Percentiles rank a stretch among this genome's conserved stretches.
These are phyloP conservation scores for Cicer pinnatifidum DNA, from an alignment of 306 rosid genomes.

Conservation along the genomic window DNA sequence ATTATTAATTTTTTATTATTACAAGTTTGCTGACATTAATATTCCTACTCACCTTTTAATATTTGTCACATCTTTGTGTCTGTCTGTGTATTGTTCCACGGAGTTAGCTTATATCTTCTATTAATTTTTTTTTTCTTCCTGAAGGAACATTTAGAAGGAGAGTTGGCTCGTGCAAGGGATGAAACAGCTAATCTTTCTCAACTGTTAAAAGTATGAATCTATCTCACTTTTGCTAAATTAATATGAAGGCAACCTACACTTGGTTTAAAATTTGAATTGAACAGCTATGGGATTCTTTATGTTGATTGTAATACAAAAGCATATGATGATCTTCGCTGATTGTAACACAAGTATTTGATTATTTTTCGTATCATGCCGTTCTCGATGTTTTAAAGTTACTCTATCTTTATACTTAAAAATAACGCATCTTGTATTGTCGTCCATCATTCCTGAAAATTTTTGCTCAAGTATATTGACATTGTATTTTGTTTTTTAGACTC, in stretches of 20 bases:
- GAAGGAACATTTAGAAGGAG: conserved; percentile 88
- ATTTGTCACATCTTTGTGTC: neutral
- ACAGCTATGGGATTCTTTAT: conserved; percentile 15
- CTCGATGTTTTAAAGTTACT: neutral
- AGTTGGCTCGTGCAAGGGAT: conserved; percentile 76
- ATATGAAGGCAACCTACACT: conserved; percentile 5
- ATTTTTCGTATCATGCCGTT: neutral
- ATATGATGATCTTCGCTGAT: conserved; percentile 13
- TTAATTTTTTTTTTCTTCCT: conserved; percentile 41
- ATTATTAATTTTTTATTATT: neutral
- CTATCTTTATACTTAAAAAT: conserved; percentile 18
- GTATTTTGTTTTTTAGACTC: neutral
- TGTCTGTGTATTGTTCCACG: conserved; percentile 34
- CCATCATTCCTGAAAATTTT: conserved; percentile 11
- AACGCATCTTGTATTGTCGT: conserved; percentile 22
- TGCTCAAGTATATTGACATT: conserved; percentile 19
- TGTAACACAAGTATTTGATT: conserved; percentile 23
- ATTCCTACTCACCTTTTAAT: neutral
- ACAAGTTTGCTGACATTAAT: neutral
- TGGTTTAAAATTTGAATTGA: neutral
- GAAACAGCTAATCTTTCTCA: conserved; percentile 69
- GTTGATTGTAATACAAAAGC: conserved; percentile 25
- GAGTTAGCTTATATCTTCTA: conserved; percentile 36
- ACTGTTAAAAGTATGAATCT: conserved; percentile 62
- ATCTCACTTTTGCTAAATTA: conserved; percentile 34